Base-by-base conservation (phyloP, 2,329 filamentous ascomycete genomes). In the Zymoseptoria brevis region DNA sequence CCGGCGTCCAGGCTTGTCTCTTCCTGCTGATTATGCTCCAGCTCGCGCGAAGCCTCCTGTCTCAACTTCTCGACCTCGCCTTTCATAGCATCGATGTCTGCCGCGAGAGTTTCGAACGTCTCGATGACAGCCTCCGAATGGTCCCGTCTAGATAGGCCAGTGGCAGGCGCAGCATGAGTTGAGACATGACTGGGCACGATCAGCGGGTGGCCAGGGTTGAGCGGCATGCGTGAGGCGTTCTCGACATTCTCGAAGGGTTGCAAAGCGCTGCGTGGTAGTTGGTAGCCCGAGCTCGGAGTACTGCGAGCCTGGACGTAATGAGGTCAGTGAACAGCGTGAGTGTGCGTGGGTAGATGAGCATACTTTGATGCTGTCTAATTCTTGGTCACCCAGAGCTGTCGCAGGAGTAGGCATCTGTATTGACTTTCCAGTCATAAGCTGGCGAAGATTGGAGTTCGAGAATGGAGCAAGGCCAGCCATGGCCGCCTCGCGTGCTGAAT, bases 31-130 rank as follows among this genome's bases (percentile, higher is more conserved):
- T 45, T 11, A n/a, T 45, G 35, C 35, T 45, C 35, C 13, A 45
- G 35, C 13, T 45, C 35, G 13, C 35, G 35, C 35, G 35, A 45
- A n/a, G 35, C 35, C 35, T 45, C 35, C 51, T 54, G 24, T 29
- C 53, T 52, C 21, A 66, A 57, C 45, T 30, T 59, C 30, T 55
- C 13, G 3, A 69, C 57, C 19, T 66, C 60, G 11, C 57, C 55
- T 35, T 66, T 67, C 58, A 68, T 54, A 13, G 49, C 45, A 49
- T 67, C 64, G 41, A 69, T 59, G 35, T 66, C 66, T 11, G 62
- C 61, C 45, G 66, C 62, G 52, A 69, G 61, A 21, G 53, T 35
- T 22, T 66, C 66, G 56, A 62, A 64, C 5, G 53, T 50, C 29
- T 65, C 60, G 45, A 53, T 45, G 35, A 54, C 59, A 13, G 35